Base-by-base conservation (phyloP, 176 grass and related monocot genomes). In the Musa troglodytarum region DNA sequence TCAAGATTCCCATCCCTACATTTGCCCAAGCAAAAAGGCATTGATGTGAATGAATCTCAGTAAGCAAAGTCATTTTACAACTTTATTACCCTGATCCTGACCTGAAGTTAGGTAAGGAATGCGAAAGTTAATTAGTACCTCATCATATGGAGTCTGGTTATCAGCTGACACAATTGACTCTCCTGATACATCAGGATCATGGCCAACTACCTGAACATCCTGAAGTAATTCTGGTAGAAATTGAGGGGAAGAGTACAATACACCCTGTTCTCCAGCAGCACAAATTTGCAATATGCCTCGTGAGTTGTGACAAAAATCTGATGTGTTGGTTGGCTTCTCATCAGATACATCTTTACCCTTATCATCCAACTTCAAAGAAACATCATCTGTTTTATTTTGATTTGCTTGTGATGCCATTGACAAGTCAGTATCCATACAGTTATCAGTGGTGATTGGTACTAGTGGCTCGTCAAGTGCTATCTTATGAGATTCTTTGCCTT, bases 131-230 rank as follows among this genome's bases (percentile, higher is more conserved):
- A 24, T 51, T 52, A 10, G 61, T 73, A 63, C 78, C 69, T 72
- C 54, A 54, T 80, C 78, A 59, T 11, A 73, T 62, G 69, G 69
- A 64, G 50, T 73, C 78, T 73, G 78, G 22, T 80, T 73, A 13
- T 53, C 69, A 64, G 78, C n/a, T 28, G 49, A 64, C 23, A 73
- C 12, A 73, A 80, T 15, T 20, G 17, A 52, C 9, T 71, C 78
- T 55, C 11, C 14, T 10, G 52, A 69, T 22, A 8, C 19, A 29
- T 50, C 53, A 71, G 28, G 19, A 70, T 50, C 52, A 34, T 54
- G 22, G 26, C 49, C 54, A 73, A 64, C 69, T 3, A 10, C 69
- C 24, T 72, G 57, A 34, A 52, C 3, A 64, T 72, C 57, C 68
- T 64, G 20, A 80, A 53, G 9, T 52, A 58, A 29, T 73, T 73